These are phyloP conservation scores for Clitocybe nebularis DNA, from an alignment of 1,284 basidiomycete species.

Conservation along the genomic window DNA sequence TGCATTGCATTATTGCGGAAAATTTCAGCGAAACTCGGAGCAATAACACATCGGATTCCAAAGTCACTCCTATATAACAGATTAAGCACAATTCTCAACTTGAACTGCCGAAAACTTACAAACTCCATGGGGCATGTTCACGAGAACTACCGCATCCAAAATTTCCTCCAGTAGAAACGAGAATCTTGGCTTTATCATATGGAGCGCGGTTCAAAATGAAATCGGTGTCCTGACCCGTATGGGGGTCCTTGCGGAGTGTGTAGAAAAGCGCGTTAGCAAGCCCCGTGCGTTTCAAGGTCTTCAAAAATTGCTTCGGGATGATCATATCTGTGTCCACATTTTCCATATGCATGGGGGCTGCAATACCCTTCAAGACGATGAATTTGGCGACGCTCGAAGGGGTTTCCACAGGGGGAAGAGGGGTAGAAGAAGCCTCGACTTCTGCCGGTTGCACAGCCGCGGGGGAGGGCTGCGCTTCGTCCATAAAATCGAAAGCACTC, in stretches of 20 bases:
- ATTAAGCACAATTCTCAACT: constrained; percentile 7
- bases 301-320: constrained; percentile 95
- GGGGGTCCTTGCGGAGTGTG: constrained; percentile 76
- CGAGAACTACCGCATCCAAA: constrained; percentile 94
- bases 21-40: constrained; percentile 93
- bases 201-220: constrained; percentile 89
- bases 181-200: constrained; percentile 77
- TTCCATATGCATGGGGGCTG: constrained; percentile 86
- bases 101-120: constrained; percentile 48
- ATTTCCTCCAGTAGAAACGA: constrained; percentile 89
- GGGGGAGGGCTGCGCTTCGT: constrained; percentile 70
- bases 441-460: constrained; percentile 42
- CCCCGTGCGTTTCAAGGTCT: constrained; percentile 92
- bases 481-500: constrained; percentile 73
- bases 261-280: constrained; percentile 89
- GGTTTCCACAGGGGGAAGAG: constrained; percentile 47
- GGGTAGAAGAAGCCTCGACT: constrained; percentile 25
- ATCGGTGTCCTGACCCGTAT: constrained; percentile 79
- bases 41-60: constrained; percentile 89
- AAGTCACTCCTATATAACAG: constrained; percentile 73
- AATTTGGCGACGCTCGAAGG: constrained; percentile 76
- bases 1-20: constrained; percentile 93
- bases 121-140: constrained; percentile 95
- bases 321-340: constrained; percentile 98
- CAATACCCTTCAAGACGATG: constrained; percentile 76